Base-by-base conservation (phyloP, 768 basidiomycete genomes). In the Mycena alexandri region DNA sequence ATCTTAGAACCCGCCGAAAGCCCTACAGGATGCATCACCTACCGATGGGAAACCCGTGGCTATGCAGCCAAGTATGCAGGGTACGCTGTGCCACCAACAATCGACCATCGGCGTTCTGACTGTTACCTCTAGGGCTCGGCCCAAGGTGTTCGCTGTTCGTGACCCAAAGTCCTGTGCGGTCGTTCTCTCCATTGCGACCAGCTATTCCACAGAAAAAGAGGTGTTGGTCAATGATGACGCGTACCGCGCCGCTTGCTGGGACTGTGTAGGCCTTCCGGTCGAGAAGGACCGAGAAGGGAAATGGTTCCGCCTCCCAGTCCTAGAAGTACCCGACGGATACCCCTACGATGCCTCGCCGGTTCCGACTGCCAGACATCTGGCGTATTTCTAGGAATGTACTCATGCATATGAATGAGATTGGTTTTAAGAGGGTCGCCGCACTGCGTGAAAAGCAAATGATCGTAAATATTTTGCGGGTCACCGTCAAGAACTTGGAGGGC, bases 91-190 rank as follows among this genome's bases (percentile, higher is more conserved):
- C 29, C 29, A 29, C 29, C 6, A 29, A 6, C 29, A 29, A 29
- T 29, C 29, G 29, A 3, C 29, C 29, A 29, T 29, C 29, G 29
- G 29, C 29, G 29, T 29, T 29, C 29, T 29, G 29, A 29, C 6
- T 6, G 29, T n/a, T 29, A 29, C 29, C 7, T n/a, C n/a, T 21
- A 50, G 48, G 48, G 48, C 48, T 50, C 22, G 24, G 48, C 48
- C 48, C 11, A 50, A 50, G 48, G 48, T 24, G 22, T 50, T 50
- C 48, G 48, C 48, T 50, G 48, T 50, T 50, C 48, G 48, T 25
- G 48, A 50, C 48, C 48, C 48, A 50, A 50, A 50, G 48, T n/a
- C n/a, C n/a, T n/a, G n/a, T n/a, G n/a, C n/a, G n/a, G n/a, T 50
- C 48, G 48, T 50, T 50, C 48, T 50, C 21, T 50, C 48, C 48